Conservation (phyloP, 805 yeast genomes). For the Candida gorgasii region DNA sequence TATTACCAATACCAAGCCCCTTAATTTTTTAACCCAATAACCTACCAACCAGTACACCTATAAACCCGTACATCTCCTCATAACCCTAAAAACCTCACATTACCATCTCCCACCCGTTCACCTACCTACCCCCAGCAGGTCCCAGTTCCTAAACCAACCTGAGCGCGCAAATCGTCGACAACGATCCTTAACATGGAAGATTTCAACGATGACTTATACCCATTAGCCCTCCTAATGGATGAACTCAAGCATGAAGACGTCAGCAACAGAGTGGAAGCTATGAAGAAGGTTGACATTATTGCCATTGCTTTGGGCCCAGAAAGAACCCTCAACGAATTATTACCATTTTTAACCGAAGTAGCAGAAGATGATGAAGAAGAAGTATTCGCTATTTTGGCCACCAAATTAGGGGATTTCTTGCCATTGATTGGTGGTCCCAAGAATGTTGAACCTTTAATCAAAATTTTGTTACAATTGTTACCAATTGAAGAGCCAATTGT, state of each 20-base stretch:
- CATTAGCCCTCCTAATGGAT: slow-evolving; percentile 94
- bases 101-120: too few species aligned
- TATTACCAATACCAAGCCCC: too few species aligned
- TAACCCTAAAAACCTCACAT: too few species aligned
- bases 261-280: slow-evolving; percentile 88
- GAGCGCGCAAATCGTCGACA: slow-evolving; percentile 6
- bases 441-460: slow-evolving; percentile 52
- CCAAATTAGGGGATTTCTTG: slow-evolving; percentile 82
- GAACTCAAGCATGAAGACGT: slow-evolving; percentile 97
- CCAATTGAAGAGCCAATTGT: slow-evolving; percentile 96
- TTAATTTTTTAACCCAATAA: too few species aligned
- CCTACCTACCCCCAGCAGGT: neutral
- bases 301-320: slow-evolving; percentile 94
- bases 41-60: too few species aligned
- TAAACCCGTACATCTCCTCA: too few species aligned
- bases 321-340: slow-evolving; percentile 82
- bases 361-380: slow-evolving; percentile 98
- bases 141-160: too few species aligned
- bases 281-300: slow-evolving; percentile 91
- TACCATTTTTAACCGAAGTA: slow-evolving; percentile 87
- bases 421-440: slow-evolving; percentile 84
- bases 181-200: slow-evolving; percentile 27
- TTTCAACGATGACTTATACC: slow-evolving; percentile 70
- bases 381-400: slow-evolving; percentile 90
- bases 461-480: slow-evolving; percentile 78